Base-by-base conservation (phyloP, 2,329 filamentous ascomycete genomes). In the Fusarium virguliforme region DNA sequence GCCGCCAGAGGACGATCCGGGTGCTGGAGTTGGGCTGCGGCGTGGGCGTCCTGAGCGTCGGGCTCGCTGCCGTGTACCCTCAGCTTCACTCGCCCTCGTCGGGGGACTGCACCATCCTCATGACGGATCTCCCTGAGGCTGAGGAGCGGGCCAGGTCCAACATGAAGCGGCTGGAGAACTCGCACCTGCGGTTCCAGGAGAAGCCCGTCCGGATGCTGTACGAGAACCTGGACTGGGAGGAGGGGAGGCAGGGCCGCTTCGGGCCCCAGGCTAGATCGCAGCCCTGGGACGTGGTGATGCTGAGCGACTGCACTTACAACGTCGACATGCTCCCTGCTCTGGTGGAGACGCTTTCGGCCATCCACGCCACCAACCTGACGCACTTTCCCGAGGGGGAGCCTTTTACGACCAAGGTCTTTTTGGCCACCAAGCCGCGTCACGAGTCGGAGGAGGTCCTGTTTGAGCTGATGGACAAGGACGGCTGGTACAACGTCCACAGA, bases 301-400 rank as follows among this genome's bases (percentile, higher is more conserved):
- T 90, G 24, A 89, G 87, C 75, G 88, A 90, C 76, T 89, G 88
- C 82, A 89, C 87, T 0, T 90, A 90, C 81, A 90, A 90, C 67
- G 85, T 84, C 59, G 87, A 89, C 74, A 85, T 84, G 68, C 78
- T 90, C 28, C 84, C 86, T 1, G 82, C 85, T 3, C 81, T 90
- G 24, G 84, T 89, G 4, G 82, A 82, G 57, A 89, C 87, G 1
- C 78, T 89, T 37, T 84, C 84, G 2, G 83, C 85, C 2, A 74
- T 90, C 10, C 85, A 88, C 66, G 60, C 65, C 3, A 73, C 76
- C 8, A 86, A 83, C 24, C 35, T 65, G 40, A 65, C 67, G 3
- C 75, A 76, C 41, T 63, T 71, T 0, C 57, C 62, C 8, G 58
- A 51, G n/a, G 62, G 60, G 24, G 62, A 68, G 30, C 60, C 70